Evolutionary conservation across 2,329 filamentous ascomycete genomes (phyloP).

Genomic region (Atkinsonella texensis): DNA sequence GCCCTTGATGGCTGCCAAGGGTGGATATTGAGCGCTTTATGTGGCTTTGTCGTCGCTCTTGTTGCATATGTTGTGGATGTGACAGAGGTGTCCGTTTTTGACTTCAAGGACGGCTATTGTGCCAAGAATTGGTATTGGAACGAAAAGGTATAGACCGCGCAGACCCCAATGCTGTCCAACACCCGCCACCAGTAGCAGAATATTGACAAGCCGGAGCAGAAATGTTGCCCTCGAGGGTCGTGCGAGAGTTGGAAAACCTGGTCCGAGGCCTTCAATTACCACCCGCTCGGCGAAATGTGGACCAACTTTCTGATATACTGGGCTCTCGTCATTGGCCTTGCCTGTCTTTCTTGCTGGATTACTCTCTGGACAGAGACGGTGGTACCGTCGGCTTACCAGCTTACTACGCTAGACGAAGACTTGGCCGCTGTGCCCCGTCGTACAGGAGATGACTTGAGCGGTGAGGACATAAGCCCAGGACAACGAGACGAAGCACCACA

Average conservation of each 20-base stretch:
- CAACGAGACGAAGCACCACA: slow-evolving; percentile 25
- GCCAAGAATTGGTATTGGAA: slow-evolving; percentile 56
- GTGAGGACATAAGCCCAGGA: slow-evolving; percentile 32
- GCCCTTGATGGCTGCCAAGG: slow-evolving; percentile 82
- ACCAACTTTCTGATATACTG: slow-evolving; percentile 74
- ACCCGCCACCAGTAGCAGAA: no score
- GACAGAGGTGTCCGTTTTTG: slow-evolving; percentile 74
- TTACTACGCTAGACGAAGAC: slow-evolving; percentile 88
- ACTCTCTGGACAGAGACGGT: slow-evolving; percentile 89
- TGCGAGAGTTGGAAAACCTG: slow-evolving; percentile 47
- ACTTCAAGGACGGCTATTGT: slow-evolving; percentile 87
- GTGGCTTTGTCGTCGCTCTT: slow-evolving; percentile 73
- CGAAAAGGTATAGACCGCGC: slow-evolving; percentile 40
- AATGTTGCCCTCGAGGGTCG: slow-evolving; percentile 41
- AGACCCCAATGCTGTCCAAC: no score
- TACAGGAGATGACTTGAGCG: slow-evolving; percentile 28
- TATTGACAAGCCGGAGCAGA: slow-evolving; percentile 18
- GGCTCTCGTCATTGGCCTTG: slow-evolving; percentile 54
- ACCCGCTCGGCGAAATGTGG: slow-evolving; percentile 39
- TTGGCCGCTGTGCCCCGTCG: slow-evolving; percentile 49
- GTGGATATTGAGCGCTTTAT: slow-evolving; percentile 85
- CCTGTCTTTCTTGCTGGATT: slow-evolving; percentile 62
- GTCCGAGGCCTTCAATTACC: slow-evolving; percentile 35
- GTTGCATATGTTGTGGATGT: slow-evolving; percentile 85
- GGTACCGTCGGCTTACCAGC: slow-evolving; percentile 75